Evolutionary conservation across 2,329 filamentous ascomycete genomes (phyloP).

Genomic region (Colletotrichum plurivorum): DNA sequence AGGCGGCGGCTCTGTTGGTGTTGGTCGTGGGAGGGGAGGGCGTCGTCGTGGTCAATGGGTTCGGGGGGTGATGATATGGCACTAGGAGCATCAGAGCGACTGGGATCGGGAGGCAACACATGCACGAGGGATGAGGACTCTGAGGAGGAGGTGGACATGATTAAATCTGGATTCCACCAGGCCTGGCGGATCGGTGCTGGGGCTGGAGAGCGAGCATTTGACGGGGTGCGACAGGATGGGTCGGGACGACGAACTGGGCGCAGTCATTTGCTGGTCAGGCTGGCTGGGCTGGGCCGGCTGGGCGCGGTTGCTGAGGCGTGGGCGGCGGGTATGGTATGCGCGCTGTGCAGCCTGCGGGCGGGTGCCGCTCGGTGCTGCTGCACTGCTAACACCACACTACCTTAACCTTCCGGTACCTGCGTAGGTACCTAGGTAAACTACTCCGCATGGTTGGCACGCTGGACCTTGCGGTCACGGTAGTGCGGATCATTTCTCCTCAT

Average conservation of each 20-base stretch:
- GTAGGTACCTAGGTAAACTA: too few relatives aligned
- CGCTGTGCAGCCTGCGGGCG: too few relatives aligned
- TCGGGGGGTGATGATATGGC: conserved; percentile 37
- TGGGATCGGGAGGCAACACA: conserved; percentile 38
- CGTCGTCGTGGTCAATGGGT: conserved; percentile 35
- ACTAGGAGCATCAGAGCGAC: conserved; percentile 25
- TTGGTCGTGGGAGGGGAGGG: conserved; percentile 17
- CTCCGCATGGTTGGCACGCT: neutral
- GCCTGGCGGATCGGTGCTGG: conserved; percentile 31
- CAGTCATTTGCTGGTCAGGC: conserved; percentile 30
- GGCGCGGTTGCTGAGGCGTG: conserved; percentile 15
- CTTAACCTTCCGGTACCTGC: too few relatives aligned
- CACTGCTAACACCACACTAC: too few relatives aligned
- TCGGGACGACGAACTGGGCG: conserved; percentile 28
- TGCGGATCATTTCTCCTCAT: conserved; percentile 35
- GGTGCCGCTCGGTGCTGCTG: conserved; percentile 4
- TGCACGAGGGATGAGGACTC: conserved; percentile 40
- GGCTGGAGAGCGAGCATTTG: conserved; percentile 24
- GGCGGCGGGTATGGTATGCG: too few relatives aligned
- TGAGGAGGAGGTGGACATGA: conserved; percentile 38
- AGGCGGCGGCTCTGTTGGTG: conserved; percentile 22
- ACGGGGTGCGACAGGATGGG: conserved; percentile 6
- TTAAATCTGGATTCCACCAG: conserved; percentile 37
- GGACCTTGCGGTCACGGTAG: conserved; percentile 14
- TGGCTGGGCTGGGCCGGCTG: conserved; percentile 15